Conservation (phyloP, 495 filamentous ascomycete species). For the Podospora sp. region DNA sequence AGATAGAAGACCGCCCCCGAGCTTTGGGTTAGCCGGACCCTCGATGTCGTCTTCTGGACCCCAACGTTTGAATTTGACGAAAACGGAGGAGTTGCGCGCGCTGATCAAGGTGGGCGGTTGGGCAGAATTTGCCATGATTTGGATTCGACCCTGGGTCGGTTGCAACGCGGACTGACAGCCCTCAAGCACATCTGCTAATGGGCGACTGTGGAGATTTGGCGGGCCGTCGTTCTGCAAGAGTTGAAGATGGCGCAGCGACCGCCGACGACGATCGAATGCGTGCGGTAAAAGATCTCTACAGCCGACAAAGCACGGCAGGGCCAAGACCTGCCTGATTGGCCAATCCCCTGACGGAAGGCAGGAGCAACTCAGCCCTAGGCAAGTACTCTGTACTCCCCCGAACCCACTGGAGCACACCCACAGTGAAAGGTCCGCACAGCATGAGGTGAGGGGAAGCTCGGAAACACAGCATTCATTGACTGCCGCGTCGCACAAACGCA, state of each 20-base stretch:
- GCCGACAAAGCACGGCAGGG: not conserved
- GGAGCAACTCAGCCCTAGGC: conserved; percentile 1
- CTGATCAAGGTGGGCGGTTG: not conserved
- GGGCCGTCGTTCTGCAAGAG: conserved; percentile 7
- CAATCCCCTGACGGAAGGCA: conserved; percentile 2
- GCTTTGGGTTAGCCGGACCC: too few relatives aligned
- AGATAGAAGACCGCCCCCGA: not conserved
- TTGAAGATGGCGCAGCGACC: not conserved
- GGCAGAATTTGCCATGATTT: conserved; percentile 5
- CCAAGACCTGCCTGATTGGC: not conserved
- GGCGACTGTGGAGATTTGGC: not conserved
- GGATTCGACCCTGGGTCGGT: not conserved
- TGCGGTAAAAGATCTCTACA: not conserved
- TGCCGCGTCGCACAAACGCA: too few relatives aligned
- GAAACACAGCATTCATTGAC: too few relatives aligned
- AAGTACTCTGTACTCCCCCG: not conserved
- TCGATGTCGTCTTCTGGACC: not conserved
- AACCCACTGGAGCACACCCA: too few relatives aligned
- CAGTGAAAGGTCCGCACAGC: too few relatives aligned
- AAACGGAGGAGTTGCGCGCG: not conserved
- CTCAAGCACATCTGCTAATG: not conserved
- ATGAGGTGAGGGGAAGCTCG: too few relatives aligned
- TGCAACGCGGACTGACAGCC: not conserved
- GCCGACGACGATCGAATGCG: too few relatives aligned
- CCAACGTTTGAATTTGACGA: not conserved